Evolutionary conservation across 129 eudicot genomes (phyloP).

Genomic region (Erigeron canadensis): DNA sequence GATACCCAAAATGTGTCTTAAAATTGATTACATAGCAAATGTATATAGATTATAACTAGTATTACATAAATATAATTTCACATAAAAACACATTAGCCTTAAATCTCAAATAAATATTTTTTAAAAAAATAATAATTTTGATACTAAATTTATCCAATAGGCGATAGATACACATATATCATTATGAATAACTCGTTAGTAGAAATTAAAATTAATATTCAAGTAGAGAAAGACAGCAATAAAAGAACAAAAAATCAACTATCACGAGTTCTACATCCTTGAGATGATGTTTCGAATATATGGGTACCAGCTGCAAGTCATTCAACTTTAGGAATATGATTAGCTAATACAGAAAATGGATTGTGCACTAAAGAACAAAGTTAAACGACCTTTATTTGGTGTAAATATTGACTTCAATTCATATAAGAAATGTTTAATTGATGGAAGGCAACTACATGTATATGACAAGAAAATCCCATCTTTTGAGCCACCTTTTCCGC

Average conservation of each 20-base stretch:
- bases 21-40: too few relatives aligned
- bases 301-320: slow-evolving; percentile 31
- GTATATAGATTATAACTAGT: too few relatives aligned
- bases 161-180: too few relatives aligned
- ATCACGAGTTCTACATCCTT: neutral
- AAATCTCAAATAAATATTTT: too few relatives aligned
- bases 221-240: too few relatives aligned
- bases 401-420: slow-evolving; percentile 28
- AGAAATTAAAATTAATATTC: too few relatives aligned
- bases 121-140: too few relatives aligned
- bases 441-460: slow-evolving; percentile 12
- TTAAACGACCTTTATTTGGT: slow-evolving; percentile 25
- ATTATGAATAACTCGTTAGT: too few relatives aligned
- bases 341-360: slow-evolving; percentile 28
- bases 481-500: slow-evolving; percentile 21
- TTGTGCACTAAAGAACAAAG: slow-evolving; percentile 34
- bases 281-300: neutral
- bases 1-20: too few relatives aligned
- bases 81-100: too few relatives aligned
- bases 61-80: too few relatives aligned
- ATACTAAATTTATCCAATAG: too few relatives aligned
- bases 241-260: neutral
- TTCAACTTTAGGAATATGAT: slow-evolving; percentile 11
- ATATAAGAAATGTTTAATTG: neutral
- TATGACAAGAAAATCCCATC: neutral